Percentiles rank a stretch among this genome's conserved stretches.
These are phyloP conservation scores for Pythium brachiatum DNA, from an alignment of 352 stramenopile species.

Conservation along the genomic window DNA sequence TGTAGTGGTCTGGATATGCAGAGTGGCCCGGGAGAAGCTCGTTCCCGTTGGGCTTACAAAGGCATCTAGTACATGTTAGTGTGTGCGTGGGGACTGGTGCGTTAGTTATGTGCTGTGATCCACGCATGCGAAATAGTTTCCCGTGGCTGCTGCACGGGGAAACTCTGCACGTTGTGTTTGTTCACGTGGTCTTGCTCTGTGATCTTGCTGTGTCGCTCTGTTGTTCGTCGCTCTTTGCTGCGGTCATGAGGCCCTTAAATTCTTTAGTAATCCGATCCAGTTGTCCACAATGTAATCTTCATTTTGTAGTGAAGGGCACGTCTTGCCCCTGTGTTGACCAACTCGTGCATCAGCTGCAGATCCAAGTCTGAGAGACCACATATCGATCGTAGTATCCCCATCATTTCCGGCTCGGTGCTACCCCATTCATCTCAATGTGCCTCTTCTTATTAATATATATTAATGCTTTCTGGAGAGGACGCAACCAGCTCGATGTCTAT, in stretches of 20 bases:
- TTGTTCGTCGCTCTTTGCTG: conserved; percentile 17
- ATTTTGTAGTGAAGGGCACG: not conserved
- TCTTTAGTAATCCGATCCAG: conserved; percentile 90
- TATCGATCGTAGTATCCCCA: too few relatives aligned
- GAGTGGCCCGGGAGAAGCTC: conserved; percentile 57
- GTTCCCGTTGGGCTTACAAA: conserved; percentile 58
- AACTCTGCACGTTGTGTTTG: not conserved
- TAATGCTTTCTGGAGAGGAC: too few relatives aligned
- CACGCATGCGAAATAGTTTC: not conserved
- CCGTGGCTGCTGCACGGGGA: not conserved
- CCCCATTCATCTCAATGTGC: too few relatives aligned
- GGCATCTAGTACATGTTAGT: conserved; percentile 52
- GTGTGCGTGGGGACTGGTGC: conserved; percentile 1
- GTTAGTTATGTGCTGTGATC: not conserved
- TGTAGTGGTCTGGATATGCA: conserved; percentile 30
- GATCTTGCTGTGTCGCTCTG: conserved; percentile 13
- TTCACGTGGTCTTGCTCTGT: not conserved
- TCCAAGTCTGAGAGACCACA: too few relatives aligned
- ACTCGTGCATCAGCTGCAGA: too few relatives aligned
- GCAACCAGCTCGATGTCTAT: too few relatives aligned
- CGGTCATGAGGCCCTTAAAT: conserved; percentile 27
- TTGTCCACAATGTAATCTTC: conserved; percentile 13
- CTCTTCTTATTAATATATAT: too few relatives aligned
- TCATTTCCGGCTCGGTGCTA: too few relatives aligned
- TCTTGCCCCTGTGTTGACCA: too few relatives aligned